These are phyloP conservation scores for Colletotrichum destructivum DNA, from an alignment of 2,329 filamentous ascomycete species.

Conservation along the genomic window DNA sequence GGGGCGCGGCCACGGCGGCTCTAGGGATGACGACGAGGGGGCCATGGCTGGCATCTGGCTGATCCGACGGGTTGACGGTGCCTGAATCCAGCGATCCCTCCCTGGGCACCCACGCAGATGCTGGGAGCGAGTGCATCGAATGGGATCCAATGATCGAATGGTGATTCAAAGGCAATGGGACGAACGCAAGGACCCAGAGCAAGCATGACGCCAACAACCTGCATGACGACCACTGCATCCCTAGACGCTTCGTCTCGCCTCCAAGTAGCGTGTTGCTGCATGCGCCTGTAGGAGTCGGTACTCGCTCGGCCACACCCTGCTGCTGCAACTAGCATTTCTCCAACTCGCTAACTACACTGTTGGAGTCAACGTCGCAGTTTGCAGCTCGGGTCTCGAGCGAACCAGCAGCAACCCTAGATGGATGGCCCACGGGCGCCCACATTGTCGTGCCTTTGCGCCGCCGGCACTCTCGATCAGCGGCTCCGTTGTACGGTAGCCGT, in stretches of 20 bases:
- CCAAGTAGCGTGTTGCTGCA: slow-evolving; percentile 22
- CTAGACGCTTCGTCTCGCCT: slow-evolving; percentile 30
- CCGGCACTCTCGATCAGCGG: slow-evolving; percentile 27
- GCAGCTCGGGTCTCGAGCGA: slow-evolving; percentile 24
- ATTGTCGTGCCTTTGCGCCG: slow-evolving; percentile 25
- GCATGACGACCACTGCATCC: slow-evolving; percentile 20
- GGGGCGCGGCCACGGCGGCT: slow-evolving; percentile 16
- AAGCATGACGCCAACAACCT: slow-evolving; percentile 22
- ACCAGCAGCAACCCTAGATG: slow-evolving; percentile 19
- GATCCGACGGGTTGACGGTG: slow-evolving; percentile 25
- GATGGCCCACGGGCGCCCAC: slow-evolving; percentile 13
- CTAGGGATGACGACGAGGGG: slow-evolving; percentile 12
- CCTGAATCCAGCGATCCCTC: slow-evolving; percentile 33
- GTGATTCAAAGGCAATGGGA: slow-evolving; percentile 20
- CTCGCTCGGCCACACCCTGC: slow-evolving; percentile 5
- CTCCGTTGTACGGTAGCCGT: slow-evolving; percentile 6
- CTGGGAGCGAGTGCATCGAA: slow-evolving; percentile 5
- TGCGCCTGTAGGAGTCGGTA: slow-evolving; percentile 17
- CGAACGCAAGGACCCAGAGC: slow-evolving; percentile 18
- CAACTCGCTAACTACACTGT: slow-evolving; percentile 15
- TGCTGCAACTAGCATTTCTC: slow-evolving; percentile 15
- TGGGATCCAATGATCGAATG: slow-evolving; percentile 24
- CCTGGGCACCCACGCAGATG: slow-evolving; percentile 38
- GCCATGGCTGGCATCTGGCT: slow-evolving; percentile 14
- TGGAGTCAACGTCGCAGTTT: background rate